phyloP scores from a whole-genome alignment of 2,329 filamentous ascomycete species.

The Ophiostoma sp. region DNA sequence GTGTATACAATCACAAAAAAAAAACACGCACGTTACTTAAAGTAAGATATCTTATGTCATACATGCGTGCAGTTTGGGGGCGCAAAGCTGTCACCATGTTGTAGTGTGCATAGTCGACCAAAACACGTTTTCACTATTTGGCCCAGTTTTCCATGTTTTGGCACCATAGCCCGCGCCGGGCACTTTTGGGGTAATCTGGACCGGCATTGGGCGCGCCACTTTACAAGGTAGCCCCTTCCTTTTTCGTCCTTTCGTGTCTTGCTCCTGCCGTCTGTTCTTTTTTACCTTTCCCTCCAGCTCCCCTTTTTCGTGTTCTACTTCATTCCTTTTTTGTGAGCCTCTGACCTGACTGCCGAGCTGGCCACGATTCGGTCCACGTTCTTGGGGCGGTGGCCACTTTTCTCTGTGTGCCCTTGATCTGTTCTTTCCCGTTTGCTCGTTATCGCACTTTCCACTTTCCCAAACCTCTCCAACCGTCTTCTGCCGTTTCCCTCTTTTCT shows the following conservation, averaged over 20 bases:
- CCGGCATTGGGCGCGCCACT: constrained; percentile 12
- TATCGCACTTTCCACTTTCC: constrained; percentile 4
- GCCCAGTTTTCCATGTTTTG: neutral
- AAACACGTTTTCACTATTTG: neutral
- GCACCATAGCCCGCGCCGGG: neutral
- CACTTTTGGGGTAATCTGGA: constrained; percentile 1
- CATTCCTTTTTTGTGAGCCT: neutral
- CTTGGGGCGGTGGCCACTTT: neutral
- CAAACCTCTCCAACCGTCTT: neutral
- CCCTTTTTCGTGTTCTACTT: neutral
- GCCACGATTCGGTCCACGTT: constrained; percentile 18
- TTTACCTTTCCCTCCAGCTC: neutral
- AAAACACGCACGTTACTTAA: too few relatives aligned
- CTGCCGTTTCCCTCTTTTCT: neutral
- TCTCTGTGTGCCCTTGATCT: neutral
- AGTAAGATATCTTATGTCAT: too few relatives aligned
- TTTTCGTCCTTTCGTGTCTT: constrained; percentile 3
- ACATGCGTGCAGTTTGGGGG: too few relatives aligned
- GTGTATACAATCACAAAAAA: too few relatives aligned
- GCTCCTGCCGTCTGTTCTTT: constrained; percentile 2
- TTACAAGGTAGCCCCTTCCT: constrained; percentile 11
- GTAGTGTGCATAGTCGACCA: neutral
- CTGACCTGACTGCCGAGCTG: constrained; percentile 19
- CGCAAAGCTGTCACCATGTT: too few relatives aligned
- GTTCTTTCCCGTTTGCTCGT: neutral